These are phyloP conservation scores for Pelargonium nanum DNA, from an alignment of 345 rosid genomes.

Conservation along the genomic window DNA sequence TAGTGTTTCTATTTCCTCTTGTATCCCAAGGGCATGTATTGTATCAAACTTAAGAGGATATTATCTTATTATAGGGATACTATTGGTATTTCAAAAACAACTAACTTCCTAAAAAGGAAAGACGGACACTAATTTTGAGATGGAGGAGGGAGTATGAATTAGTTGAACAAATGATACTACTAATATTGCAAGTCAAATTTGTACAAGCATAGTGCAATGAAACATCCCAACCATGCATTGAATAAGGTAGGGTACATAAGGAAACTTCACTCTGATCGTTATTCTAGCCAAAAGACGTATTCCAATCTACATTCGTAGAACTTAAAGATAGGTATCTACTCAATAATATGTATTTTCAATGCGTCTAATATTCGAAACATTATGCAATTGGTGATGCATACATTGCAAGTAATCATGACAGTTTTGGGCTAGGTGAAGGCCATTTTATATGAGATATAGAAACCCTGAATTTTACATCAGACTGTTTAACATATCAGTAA, in stretches of 20 bases:
- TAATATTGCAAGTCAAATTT: no score
- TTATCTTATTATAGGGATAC: no score
- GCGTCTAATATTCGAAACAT: neutral
- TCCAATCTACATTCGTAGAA: neutral
- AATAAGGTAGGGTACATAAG: neutral
- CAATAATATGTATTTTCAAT: neutral
- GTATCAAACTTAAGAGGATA: no score
- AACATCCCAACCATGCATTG: neutral
- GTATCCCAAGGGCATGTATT: no score
- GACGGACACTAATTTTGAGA: no score
- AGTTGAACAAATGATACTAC: no score
- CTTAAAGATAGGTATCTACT: neutral
- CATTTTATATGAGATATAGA: neutral
- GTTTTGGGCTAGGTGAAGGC: neutral
- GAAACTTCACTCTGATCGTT: neutral
- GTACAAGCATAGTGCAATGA: neutral
- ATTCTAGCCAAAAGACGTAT: neutral
- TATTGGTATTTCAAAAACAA: no score
- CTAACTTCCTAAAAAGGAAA: no score
- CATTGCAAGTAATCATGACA: neutral
- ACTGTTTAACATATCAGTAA: neutral
- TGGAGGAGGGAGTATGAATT: no score
- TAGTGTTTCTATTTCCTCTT: no score
- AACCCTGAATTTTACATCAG: neutral
- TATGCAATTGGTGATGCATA: neutral